Conservation (phyloP, 345 rosid genomes). For the Brassica carinata region DNA sequence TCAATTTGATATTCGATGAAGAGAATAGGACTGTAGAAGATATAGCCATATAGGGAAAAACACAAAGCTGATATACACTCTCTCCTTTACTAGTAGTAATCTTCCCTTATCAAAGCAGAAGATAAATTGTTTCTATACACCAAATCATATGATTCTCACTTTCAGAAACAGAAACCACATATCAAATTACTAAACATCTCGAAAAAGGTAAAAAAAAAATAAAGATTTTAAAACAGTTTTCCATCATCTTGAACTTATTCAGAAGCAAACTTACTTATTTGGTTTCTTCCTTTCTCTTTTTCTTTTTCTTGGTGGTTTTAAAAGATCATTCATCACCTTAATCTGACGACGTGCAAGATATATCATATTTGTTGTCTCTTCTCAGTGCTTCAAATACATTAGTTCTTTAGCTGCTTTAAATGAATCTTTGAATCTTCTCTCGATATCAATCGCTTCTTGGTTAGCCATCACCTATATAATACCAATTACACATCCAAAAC, state of each 20-base stretch:
- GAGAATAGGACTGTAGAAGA: no score
- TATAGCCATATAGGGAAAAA: background rate
- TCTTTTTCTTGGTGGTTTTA: background rate
- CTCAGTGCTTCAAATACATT: constrained; percentile 55
- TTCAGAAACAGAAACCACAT: constrained; percentile 28
- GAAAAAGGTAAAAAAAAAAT: background rate
- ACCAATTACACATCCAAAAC: background rate
- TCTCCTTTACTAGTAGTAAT: background rate
- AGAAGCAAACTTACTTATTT: constrained; percentile 22
- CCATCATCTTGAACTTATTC: constrained; percentile 19
- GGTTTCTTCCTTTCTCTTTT: background rate
- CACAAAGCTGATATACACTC: constrained; percentile 2
- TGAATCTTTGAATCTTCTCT: constrained; percentile 64
- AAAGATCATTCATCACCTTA: constrained; percentile 46
- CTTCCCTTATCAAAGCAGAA: constrained; percentile 18
- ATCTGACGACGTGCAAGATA: constrained; percentile 71
- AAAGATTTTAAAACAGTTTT: background rate
- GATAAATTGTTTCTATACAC: constrained; percentile 25
- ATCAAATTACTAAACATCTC: constrained; percentile 25
- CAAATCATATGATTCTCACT: constrained; percentile 21
- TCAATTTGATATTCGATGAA: no score
- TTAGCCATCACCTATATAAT: constrained; percentile 59
- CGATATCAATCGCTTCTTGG: constrained; percentile 76
- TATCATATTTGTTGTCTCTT: constrained; percentile 72
- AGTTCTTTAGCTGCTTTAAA: constrained; percentile 73